phyloP scores from a whole-genome alignment of 208 protist genomes.

The Acanthamoeba healyi region DNA sequence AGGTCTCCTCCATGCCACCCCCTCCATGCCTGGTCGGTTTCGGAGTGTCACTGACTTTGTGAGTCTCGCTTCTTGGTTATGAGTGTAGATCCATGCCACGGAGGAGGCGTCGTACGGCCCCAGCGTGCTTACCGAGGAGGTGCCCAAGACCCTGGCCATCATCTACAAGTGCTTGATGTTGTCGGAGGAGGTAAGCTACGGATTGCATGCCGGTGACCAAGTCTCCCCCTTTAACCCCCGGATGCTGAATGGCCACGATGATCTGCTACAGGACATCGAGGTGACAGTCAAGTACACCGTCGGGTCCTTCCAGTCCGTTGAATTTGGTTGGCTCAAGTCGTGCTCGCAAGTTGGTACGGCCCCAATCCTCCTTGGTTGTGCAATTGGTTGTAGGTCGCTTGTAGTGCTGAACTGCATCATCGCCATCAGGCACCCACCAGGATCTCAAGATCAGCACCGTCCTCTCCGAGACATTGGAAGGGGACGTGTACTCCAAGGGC shows the following conservation, averaged over 20 bases:
- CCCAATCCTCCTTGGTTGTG: no score
- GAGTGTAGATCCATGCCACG: not conserved
- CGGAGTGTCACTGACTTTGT: not conserved
- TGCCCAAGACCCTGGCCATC: not conserved
- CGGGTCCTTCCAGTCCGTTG: not conserved
- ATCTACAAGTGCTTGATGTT: not conserved
- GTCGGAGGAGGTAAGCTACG: not conserved
- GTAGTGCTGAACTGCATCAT: not conserved
- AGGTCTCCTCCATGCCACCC: not conserved
- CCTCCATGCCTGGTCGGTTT: not conserved
- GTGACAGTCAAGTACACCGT: not conserved
- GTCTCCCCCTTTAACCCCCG: no score
- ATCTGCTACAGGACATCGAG: not conserved
- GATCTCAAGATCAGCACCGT: not conserved
- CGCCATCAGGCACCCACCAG: not conserved
- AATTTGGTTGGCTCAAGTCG: constrained; percentile 14
- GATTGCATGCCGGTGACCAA: no score
- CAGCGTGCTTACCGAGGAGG: not conserved
- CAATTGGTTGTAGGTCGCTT: not conserved
- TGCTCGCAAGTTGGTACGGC: not conserved
- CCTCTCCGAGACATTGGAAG: not conserved
- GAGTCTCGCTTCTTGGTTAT: no score
- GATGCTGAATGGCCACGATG: no score
- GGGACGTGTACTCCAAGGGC: not conserved
- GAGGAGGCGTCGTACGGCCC: not conserved